Evolutionary conservation across 805 yeast species (phyloP), one percentile per base, ranked within the genome.

Genomic region (Clavispora fructus): DNA sequence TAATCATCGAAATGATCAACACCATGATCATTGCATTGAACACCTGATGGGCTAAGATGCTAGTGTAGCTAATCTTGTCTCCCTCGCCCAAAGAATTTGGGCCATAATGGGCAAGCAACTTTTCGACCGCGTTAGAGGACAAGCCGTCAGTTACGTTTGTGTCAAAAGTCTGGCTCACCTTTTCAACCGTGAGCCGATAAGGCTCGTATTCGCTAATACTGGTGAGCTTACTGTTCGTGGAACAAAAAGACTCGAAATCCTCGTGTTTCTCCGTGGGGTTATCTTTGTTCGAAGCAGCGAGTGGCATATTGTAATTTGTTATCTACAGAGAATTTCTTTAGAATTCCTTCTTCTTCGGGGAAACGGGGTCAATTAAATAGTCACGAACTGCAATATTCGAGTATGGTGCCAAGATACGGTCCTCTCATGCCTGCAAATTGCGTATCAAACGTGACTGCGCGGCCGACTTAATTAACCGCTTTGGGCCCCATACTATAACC

Each of bases 11-110:
- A 32, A 83, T 82, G 44, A 85, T 64, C 52, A 85, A 70, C 8
- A 85, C 92, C 52, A 85, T 64, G 42, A 85, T 81, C 94, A 85
- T 85, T 40, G 94, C 92, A 59, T 85, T 85, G 62, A 81, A 81
- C 2, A 81, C 69, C 55, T 85, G 94, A 52, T 83, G 84, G 35
- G 83, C 66, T 26, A 85, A 50, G 45, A 86, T 85, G 43, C 67
- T 66, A 26, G 74, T 53, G 43, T 80, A 65, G 7, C 85, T 78
- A 44, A 83, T 76, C 23, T 74, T 74, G 35, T 69, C 69, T 27
- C 75, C 85, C 35, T 79, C 83, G 8, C 87, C 89, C 1, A 86
- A 68, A 12, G 71, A 67, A 64, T 85, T 85, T 11, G 65, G 68
- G 13, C 94, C 94, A 57, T 78, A 72, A 33, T 60, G 46, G 13